Base-by-base conservation (phyloP, 768 basidiomycete species). In the Bullera alba region DNA sequence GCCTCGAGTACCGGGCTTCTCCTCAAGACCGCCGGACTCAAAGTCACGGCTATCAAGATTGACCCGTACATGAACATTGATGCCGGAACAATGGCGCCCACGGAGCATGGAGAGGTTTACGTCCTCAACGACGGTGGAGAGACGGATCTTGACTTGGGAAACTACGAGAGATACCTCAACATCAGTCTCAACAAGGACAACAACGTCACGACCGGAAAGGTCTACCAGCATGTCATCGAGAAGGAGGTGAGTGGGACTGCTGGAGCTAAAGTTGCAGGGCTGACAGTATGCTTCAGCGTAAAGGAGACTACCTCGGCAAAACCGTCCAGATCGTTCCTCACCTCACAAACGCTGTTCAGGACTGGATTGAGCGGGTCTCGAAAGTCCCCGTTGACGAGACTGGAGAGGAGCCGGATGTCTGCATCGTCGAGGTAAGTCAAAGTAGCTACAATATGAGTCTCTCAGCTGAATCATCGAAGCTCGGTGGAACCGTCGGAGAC, bases 31-130 rank as follows among this genome's bases (percentile, higher is more conserved):
- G 83, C 85, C 30, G 93, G 93, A 41, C 79, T 95, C 54, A 95
- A 91, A 76, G 93, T 96, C 62, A 99, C 93, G 6, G 87, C 93
- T 10, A 96, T 99, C 79, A 99, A 99, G 76, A 97, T 99, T 65
- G 93, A 99, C 72, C 93, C 93, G 14, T 99, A 99, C 64, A 97
- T 99, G 93, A 99, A 99, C 76, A 96, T 99, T 63, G 93, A 99
- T 79, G 93, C 93, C 21, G 93, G 93, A 29, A 97, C 93, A 17
- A 99, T 99, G 93, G 79, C 89, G 43, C 93, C 93, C 14, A 93
- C 91, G 15, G 93, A 99, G 73, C 93, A 99, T 71, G 93, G 92
- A 88, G 93, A 97, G 77, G 93, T 97, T 4, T 97, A 95, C 67
- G 93, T 96, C 37, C 77, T 99, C 59, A 96, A 99, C 73, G 93